Evolutionary conservation across 495 filamentous ascomycete species (phyloP).

Genomic region (Aspergillus panamensis): DNA sequence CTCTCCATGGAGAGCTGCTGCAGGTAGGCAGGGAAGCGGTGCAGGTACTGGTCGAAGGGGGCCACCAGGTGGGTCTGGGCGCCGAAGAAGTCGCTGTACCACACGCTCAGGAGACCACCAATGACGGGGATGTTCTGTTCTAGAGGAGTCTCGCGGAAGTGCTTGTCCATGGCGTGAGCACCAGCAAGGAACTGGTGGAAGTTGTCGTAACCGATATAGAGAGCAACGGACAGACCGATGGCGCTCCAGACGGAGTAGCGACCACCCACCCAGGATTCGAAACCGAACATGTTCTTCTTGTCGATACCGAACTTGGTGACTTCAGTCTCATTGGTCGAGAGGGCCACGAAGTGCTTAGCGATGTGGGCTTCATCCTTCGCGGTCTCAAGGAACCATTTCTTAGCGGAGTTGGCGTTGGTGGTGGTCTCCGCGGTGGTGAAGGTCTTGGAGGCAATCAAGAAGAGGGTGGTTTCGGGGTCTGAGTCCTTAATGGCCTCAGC

Average conservation of each 20-base stretch:
- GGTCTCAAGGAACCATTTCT: conserved; percentile 90
- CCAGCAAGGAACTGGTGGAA: conserved; percentile 95
- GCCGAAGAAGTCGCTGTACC: conserved; percentile 98
- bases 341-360: conserved; percentile 97
- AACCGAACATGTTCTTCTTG: conserved; percentile 97
- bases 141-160: conserved; percentile 87
- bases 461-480: conserved; percentile 93
- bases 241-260: conserved; percentile 98
- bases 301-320: conserved; percentile 98
- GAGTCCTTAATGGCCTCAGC: conserved; percentile 86
- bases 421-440: conserved; percentile 98
- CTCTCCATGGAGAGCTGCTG: conserved; percentile 99
- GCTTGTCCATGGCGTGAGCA: conserved; percentile 96
- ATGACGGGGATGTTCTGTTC: conserved; percentile 93
- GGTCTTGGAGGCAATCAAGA: conserved; percentile 97
- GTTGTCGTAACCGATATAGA: conserved; percentile 96
- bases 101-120: conserved; percentile 90
- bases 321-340: conserved; percentile 92
- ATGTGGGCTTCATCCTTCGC: conserved; percentile 72
- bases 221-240: conserved; percentile 88
- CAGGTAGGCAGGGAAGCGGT: conserved; percentile 97
- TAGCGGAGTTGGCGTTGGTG: conserved; percentile 95
- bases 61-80: conserved; percentile 96
- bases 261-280: conserved; percentile 96
- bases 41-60: conserved; percentile 98